These are phyloP conservation scores for Hapsidospora chrysogenum DNA, from an alignment of 495 filamentous ascomycete species.

Conservation along the genomic window DNA sequence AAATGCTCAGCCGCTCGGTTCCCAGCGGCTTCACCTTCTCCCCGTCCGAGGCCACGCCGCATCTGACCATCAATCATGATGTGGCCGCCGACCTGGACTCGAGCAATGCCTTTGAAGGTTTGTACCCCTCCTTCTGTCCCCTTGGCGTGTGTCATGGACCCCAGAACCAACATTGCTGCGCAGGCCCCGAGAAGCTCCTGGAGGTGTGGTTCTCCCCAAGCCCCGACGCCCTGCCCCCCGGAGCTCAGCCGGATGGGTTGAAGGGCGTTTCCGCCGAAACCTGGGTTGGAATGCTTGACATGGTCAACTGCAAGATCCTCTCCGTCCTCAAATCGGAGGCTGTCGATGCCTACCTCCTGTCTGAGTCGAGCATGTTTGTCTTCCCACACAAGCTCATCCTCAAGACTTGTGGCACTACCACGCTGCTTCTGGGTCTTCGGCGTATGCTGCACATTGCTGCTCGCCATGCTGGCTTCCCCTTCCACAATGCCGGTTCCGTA, in stretches of 20 bases:
- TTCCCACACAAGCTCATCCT: conserved; percentile 97
- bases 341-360: conserved; percentile 92
- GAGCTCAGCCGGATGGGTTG: conserved; percentile 56
- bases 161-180: background rate
- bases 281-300: conserved; percentile 94
- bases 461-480: conserved; percentile 70
- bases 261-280: conserved; percentile 70
- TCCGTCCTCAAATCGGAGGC: conserved; percentile 89
- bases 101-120: conserved; percentile 91
- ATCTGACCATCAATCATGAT: conserved; percentile 93
- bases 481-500: conserved; percentile 26
- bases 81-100: conserved; percentile 90
- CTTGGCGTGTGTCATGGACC: background rate
- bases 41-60: conserved; percentile 64
- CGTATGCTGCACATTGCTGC: conserved; percentile 85
- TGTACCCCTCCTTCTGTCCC: conserved; percentile 4
- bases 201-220: conserved; percentile 97
- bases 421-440: conserved; percentile 72
- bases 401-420: conserved; percentile 98
- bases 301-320: conserved; percentile 96
- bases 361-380: conserved; percentile 99
- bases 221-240: conserved; percentile 50
- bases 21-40: conserved; percentile 65
- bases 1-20: conserved; percentile 72
- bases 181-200: conserved; percentile 90